A percentile compares a stretch with the other conserved stretches of the same genome.
Evolutionary conservation across 2,329 filamentous ascomycete species (phyloP).

Genomic region (Meredithiella fracta): DNA sequence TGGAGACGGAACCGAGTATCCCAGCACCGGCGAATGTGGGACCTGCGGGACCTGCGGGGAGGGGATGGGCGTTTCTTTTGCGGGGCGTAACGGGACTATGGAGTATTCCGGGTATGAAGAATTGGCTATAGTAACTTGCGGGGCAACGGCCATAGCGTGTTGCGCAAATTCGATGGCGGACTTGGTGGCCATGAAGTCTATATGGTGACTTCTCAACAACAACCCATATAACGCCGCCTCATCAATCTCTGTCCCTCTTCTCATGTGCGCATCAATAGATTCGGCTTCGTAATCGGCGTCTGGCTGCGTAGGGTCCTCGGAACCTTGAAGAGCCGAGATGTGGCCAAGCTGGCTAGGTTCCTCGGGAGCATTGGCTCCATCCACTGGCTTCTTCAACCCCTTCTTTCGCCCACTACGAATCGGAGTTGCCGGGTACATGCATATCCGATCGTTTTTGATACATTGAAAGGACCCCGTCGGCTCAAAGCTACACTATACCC

Average conservation of each 20-base stretch:
- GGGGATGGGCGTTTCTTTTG: not conserved
- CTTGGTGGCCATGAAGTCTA: not conserved
- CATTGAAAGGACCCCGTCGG: conserved; percentile 27
- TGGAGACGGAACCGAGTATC: too few species aligned
- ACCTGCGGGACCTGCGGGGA: not conserved
- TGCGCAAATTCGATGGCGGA: not conserved
- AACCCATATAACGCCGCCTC: conserved; percentile 1
- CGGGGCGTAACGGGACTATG: too few species aligned
- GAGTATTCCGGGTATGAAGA: not conserved
- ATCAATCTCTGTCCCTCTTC: not conserved
- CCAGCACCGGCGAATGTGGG: not conserved
- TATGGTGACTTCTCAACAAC: not conserved
- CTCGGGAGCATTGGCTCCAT: not conserved
- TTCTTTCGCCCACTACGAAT: not conserved
- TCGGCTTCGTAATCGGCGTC: not conserved
- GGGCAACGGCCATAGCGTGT: conserved; percentile 4
- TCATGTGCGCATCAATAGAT: not conserved
- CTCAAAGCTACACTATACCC: conserved; percentile 27
- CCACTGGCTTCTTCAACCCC: not conserved
- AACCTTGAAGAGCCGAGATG: not conserved
- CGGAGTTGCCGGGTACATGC: conserved; percentile 22
- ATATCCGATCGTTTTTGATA: conserved; percentile 19
- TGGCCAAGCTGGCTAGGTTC: not conserved
- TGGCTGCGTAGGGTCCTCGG: not conserved
- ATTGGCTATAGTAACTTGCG: not conserved